Evolutionary conservation across 148 eudicot species (phyloP).

Genomic region (Simmondsia chinensis): DNA sequence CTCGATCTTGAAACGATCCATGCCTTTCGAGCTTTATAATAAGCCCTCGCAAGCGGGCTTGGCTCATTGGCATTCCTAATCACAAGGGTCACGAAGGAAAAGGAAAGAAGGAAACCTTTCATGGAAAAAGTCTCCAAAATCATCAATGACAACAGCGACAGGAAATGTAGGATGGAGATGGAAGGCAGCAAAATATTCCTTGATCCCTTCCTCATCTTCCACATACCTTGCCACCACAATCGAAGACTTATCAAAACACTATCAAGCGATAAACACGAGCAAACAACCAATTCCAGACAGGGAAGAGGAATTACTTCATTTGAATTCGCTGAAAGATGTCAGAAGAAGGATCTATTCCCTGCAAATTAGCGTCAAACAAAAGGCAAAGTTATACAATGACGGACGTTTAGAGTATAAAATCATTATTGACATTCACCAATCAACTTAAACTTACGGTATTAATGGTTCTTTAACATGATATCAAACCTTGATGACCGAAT

Average conservation of each 20-base stretch:
- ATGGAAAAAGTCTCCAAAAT: constrained; percentile 55
- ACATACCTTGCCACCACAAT: constrained; percentile 74
- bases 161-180: constrained; percentile 56
- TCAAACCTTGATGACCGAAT: too few relatives aligned
- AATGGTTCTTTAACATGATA: too few relatives aligned
- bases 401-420: too few relatives aligned
- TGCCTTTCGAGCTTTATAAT: too few relatives aligned
- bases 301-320: constrained; percentile 41
- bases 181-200: constrained; percentile 69
- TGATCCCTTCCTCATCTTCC: constrained; percentile 63
- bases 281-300: background rate
- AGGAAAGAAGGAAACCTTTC: constrained; percentile 29
- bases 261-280: background rate
- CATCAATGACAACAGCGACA: constrained; percentile 51
- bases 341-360: constrained; percentile 64
- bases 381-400: too few relatives aligned
- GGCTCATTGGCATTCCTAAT: too few relatives aligned
- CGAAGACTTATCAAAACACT: background rate
- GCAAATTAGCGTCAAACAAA: too few relatives aligned
- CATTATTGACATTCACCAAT: too few relatives aligned
- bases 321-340: constrained; percentile 43
- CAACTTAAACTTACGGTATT: too few relatives aligned
- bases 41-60: too few relatives aligned
- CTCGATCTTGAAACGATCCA: too few relatives aligned
- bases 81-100: too few relatives aligned